phyloP scores from a whole-genome alignment of 257 asterid species.

The Eucommia ulmoides region DNA sequence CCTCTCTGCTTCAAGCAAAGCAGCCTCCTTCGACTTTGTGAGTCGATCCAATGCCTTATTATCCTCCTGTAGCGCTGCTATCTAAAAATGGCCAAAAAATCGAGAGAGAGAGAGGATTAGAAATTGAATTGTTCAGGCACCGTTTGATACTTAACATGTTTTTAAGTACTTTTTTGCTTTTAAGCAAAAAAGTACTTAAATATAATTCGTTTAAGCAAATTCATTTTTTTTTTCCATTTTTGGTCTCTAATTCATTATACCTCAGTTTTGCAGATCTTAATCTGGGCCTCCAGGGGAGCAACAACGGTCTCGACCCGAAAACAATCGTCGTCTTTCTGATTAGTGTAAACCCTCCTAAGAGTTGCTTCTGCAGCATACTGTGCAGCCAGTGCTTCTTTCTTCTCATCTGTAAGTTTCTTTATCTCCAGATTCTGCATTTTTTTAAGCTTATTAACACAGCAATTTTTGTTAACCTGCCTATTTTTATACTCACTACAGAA shows the following conservation, averaged over 20 bases:
- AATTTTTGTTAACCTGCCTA: no score
- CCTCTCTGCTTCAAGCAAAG: slow-evolving; percentile 74
- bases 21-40: slow-evolving; percentile 71
- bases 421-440: slow-evolving; percentile 66
- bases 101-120: no score
- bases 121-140: no score
- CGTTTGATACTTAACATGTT: no score
- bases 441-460: no score
- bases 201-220: no score
- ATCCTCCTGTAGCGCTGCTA: slow-evolving; percentile 61
- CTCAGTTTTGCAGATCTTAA: slow-evolving; percentile 70
- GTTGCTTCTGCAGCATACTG: slow-evolving; percentile 92
- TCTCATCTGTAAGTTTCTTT: slow-evolving; percentile 50
- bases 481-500: no score
- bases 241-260: no score
- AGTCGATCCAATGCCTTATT: slow-evolving; percentile 65
- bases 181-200: no score
- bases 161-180: no score
- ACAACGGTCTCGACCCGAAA: slow-evolving; percentile 56
- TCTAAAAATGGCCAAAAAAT: slow-evolving; percentile 23
- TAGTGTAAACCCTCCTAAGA: slow-evolving; percentile 70
- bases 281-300: slow-evolving; percentile 88
- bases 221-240: no score
- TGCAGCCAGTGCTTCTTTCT: slow-evolving; percentile 66
- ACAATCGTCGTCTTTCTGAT: slow-evolving; percentile 57